Base-by-base conservation (phyloP, 108 stramenopile species). In the Aurantiochytrium sp. region DNA sequence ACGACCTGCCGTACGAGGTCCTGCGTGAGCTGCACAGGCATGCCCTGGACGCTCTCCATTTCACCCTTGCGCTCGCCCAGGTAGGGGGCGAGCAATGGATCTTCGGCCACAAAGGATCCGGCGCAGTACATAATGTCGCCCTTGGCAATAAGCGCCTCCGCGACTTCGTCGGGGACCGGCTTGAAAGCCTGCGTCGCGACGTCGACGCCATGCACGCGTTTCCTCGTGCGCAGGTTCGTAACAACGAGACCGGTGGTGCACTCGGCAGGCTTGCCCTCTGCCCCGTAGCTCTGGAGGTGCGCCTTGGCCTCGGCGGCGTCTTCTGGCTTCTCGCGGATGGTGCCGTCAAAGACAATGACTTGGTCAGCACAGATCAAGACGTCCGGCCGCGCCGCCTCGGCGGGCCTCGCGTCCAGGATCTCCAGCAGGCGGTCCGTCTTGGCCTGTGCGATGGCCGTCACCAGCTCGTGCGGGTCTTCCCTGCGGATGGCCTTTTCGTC, bases 111-210 rank as follows among this genome's bases (percentile, higher is more conserved):
- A 81, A 81, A 81, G 32, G 73, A 81, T 15, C 73, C 73, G 12
- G 73, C 73, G 73, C 73, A 81, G 30, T 81, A 81, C 73, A 81
- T 81, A 24, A 81, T 81, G 32, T 81, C 73, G 0, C 73, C 73
- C 24, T 81, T 81, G 45, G 73, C 73, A 48, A 81, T 81, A 24
- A 81, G 73, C 1, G 39, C 73, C 1, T 48, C 39, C 6, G 73
- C 73, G 24, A 81, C 3, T 12, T 81, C 42, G 24, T 81, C 73
- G 24, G 73, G 73, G 2, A 81, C 3, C 6, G 73, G 73, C 39
- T 81, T 81, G 73, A 81, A 81, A 2, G n/a, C n/a, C 73, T 81
- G 73, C 45, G n/a, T 48, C 21, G 73, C 73, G 8, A 81, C 73
- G 45, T 81, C 73, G 12, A 81, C 73, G 73, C 73, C 73, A 48